Conservation (phyloP, 371 early-diverging fungal genomes). For the Zychaea mexicana region DNA sequence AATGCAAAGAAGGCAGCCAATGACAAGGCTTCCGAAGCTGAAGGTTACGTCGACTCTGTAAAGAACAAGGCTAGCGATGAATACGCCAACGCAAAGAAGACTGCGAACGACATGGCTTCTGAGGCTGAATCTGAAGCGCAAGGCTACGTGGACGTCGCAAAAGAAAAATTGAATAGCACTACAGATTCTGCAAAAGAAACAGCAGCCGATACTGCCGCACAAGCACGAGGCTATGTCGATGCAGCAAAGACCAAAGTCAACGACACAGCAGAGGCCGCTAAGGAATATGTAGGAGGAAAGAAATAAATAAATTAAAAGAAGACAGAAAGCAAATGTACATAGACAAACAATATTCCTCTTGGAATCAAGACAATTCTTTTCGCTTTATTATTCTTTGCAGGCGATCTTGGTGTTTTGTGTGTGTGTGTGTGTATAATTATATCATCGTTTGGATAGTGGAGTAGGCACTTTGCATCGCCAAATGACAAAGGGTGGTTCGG, state of each 20-base stretch:
- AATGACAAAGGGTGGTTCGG: slow-evolving; percentile 54
- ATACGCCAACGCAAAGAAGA: too few species aligned
- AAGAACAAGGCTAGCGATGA: slow-evolving; percentile 1
- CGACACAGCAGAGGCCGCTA: neutral
- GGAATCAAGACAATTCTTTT: too few species aligned
- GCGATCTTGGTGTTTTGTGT: too few species aligned
- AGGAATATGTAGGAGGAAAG: neutral
- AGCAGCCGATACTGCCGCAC: neutral
- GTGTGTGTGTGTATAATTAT: slow-evolving; percentile 17
- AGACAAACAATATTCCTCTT: too few species aligned
- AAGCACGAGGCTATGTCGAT: neutral
- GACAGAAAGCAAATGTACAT: too few species aligned
- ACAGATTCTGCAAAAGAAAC: neutral
- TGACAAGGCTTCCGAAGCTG: slow-evolving; percentile 7
- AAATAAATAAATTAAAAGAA: too few species aligned
- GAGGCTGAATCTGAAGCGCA: neutral
- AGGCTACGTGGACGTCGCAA: neutral
- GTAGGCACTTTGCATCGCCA: slow-evolving; percentile 47
- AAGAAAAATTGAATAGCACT: neutral
- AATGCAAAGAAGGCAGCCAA: slow-evolving; percentile 5
- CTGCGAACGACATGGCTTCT: too few species aligned
- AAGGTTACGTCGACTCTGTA: slow-evolving; percentile 13
- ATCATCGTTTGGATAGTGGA: slow-evolving; percentile 25
- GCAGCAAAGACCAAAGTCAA: slow-evolving; percentile 5
- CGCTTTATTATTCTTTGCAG: neutral